These are phyloP conservation scores for Galerina sulciceps DNA, from an alignment of 768 basidiomycete species.

Conservation along the genomic window DNA sequence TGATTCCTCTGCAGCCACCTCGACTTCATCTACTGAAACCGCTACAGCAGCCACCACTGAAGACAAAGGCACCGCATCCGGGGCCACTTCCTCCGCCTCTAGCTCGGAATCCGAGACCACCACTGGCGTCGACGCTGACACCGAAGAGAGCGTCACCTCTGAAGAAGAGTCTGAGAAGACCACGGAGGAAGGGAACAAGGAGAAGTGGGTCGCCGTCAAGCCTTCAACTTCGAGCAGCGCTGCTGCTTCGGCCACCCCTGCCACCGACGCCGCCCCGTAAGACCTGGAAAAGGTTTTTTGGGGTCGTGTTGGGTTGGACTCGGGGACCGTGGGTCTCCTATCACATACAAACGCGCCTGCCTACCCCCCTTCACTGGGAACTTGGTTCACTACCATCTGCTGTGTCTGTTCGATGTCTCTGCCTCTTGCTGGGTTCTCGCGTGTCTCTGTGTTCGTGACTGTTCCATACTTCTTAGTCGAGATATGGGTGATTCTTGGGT, in stretches of 20 bases:
- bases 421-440: constrained; percentile 22
- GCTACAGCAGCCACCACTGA: constrained; percentile 29
- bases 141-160: constrained; percentile 76
- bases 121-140: constrained; percentile 72
- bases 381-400: constrained; percentile 8
- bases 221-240: constrained; percentile 22
- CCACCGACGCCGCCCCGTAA: constrained; percentile 19
- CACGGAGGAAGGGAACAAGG: constrained; percentile 45
- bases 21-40: constrained; percentile 40
- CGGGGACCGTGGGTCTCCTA: background rate
- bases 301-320: too few relatives aligned
- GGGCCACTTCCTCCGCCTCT: constrained; percentile 37
- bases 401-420: constrained; percentile 21
- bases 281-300: too few relatives aligned
- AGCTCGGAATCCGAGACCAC: constrained; percentile 64
- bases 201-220: constrained; percentile 83
- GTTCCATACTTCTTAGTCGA: constrained; percentile 12
- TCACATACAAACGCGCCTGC: constrained; percentile 3
- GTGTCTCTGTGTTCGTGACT: constrained; percentile 21
- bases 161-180: constrained; percentile 67
- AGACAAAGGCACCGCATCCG: constrained; percentile 32
- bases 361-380: constrained; percentile 5
- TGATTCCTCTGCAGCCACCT: constrained; percentile 37
- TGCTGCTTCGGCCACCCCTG: constrained; percentile 22
- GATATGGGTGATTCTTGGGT: constrained; percentile 8